Conservation (phyloP, 164 flowering plant species). For the Malania oleifera region DNA sequence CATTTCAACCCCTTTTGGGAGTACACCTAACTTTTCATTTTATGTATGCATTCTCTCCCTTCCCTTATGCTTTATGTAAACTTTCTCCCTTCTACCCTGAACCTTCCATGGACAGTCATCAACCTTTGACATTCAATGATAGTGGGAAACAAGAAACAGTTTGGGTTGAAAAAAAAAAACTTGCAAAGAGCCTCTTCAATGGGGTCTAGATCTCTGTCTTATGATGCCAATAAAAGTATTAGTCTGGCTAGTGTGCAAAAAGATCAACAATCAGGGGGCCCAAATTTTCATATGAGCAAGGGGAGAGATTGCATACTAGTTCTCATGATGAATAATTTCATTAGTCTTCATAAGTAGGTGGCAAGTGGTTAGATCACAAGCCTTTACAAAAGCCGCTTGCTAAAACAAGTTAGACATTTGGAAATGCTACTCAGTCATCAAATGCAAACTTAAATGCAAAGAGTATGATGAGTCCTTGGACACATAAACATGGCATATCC, state of each 20-base stretch:
- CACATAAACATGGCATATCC: slow-evolving; percentile 19
- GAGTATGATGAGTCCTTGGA: slow-evolving; percentile 23
- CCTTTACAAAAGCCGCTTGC: neutral
- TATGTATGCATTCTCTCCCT: too few relatives aligned
- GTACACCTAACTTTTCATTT: too few relatives aligned
- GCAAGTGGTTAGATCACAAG: neutral
- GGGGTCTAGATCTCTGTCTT: slow-evolving; percentile 1
- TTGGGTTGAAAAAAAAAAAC: neutral
- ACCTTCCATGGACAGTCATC: too few relatives aligned
- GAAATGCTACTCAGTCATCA: slow-evolving; percentile 11
- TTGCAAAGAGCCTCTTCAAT: neutral
- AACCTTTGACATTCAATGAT: too few relatives aligned
- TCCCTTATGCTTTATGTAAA: too few relatives aligned
- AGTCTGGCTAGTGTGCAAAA: neutral
- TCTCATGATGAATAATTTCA: neutral
- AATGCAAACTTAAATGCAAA: slow-evolving; percentile 20
- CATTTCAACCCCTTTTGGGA: too few relatives aligned
- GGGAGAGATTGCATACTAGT: neutral
- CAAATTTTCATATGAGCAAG: neutral
- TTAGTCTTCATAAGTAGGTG: neutral
- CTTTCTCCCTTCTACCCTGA: too few relatives aligned
- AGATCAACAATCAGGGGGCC: neutral
- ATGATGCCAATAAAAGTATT: neutral
- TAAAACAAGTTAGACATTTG: neutral
- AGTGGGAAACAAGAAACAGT: neutral